Evolutionary conservation across 805 yeast species (phyloP).

Genomic region (Ogataea parapolymorpha): DNA sequence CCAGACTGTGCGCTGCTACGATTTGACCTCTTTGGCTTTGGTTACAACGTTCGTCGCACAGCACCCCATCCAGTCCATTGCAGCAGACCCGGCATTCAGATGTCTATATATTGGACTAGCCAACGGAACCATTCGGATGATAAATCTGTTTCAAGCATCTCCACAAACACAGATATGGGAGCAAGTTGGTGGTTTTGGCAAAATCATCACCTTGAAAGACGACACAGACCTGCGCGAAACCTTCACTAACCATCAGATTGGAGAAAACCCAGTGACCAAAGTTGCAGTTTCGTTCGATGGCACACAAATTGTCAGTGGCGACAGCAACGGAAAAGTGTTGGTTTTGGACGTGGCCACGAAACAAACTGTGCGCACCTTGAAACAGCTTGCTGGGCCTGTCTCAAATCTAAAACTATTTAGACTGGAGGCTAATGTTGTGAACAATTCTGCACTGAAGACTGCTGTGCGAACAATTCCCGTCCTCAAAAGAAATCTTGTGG

Average conservation of each 20-base stretch:
- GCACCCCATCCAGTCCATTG: conserved; percentile 51
- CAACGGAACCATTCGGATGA: conserved; percentile 57
- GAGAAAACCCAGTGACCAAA: conserved; percentile 42
- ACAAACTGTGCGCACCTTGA: conserved; percentile 61
- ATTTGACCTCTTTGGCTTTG: conserved; percentile 43
- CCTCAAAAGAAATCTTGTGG: conserved; percentile 57
- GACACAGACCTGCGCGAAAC: conserved; percentile 50
- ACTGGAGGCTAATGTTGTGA: conserved; percentile 15
- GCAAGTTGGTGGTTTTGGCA: conserved; percentile 57
- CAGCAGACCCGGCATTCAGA: conserved; percentile 77
- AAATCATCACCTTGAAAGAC: conserved; percentile 46
- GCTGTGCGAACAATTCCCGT: conserved; percentile 50
- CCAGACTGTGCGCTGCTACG: conserved; percentile 70
- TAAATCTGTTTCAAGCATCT: conserved; percentile 46
- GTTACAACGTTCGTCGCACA: conserved; percentile 73
- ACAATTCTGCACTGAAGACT: conserved; percentile 31
- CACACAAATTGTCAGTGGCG: conserved; percentile 69
- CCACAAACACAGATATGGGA: conserved; percentile 41
- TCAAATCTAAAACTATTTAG: conserved; percentile 24
- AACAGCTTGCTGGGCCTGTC: conserved; percentile 30
- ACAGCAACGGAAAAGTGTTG: conserved; percentile 61
- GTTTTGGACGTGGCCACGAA: conserved; percentile 67
- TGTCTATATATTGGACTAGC: conserved; percentile 65
- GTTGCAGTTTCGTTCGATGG: conserved; percentile 72
- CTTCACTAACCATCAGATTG: conserved; percentile 47